Evolutionary conservation across 106 monocot genomes (phyloP).

Genomic region (Gastrodia elata): DNA sequence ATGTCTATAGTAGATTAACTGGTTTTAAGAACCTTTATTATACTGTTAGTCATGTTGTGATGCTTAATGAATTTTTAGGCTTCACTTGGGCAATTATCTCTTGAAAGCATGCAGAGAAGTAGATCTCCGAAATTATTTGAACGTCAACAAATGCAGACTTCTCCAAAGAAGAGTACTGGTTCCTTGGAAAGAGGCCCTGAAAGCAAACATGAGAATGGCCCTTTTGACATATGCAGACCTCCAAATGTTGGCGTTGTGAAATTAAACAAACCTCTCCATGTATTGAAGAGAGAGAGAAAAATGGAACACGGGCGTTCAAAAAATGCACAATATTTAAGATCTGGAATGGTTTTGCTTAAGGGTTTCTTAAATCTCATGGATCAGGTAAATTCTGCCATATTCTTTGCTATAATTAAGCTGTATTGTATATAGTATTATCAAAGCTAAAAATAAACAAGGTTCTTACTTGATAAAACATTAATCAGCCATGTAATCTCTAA

Average conservation of each 20-base stretch:
- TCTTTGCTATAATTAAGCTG: neutral
- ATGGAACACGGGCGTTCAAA: slow-evolving; percentile 6
- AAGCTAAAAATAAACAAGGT: neutral
- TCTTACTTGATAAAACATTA: neutral
- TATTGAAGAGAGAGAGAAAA: slow-evolving; percentile 32
- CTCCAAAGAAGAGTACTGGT: slow-evolving; percentile 3
- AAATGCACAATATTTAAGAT: slow-evolving; percentile 10
- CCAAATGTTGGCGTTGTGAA: neutral
- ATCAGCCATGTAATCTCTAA: neutral
- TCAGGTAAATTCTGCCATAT: slow-evolving; percentile 21
- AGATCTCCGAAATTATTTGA: slow-evolving; percentile 2
- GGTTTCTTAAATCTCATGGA: slow-evolving; percentile 19
- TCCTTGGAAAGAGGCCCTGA: neutral
- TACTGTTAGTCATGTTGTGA: neutral
- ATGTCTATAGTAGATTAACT: neutral
- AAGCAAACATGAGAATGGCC: slow-evolving; percentile 4
- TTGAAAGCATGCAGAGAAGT: neutral
- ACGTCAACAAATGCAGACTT: slow-evolving; percentile 12
- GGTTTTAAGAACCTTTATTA: neutral
- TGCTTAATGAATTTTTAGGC: slow-evolving; percentile 9
- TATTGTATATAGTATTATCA: neutral
- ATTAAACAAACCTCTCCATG: slow-evolving; percentile 23
- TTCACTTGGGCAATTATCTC: neutral
- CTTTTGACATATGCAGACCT: slow-evolving; percentile 32
- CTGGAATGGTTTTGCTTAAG: slow-evolving; percentile 60